Evolutionary conservation across 768 basidiomycete species (phyloP).

Genomic region (Tulasnella sp.): DNA sequence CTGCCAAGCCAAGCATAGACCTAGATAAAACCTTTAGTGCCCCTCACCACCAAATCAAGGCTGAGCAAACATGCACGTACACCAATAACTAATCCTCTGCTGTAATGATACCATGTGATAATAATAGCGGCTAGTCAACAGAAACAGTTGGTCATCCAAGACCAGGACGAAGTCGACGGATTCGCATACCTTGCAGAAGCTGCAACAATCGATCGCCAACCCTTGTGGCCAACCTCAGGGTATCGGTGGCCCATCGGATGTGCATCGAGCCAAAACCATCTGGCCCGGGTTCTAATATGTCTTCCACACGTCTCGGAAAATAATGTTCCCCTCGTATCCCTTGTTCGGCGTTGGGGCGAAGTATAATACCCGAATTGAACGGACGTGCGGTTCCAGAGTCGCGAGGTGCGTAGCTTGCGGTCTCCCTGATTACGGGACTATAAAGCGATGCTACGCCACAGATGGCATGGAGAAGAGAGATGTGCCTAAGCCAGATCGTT

Average conservation of each 20-base stretch:
- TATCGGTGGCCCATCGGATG: neutral
- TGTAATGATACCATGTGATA: constrained; percentile 17
- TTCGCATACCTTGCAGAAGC: constrained; percentile 15
- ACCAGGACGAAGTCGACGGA: neutral
- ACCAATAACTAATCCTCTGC: neutral
- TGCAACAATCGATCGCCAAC: constrained; percentile 9
- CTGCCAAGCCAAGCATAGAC: constrained; percentile 12
- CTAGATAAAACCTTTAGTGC: neutral
- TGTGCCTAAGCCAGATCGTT: neutral
- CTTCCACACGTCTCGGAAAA: neutral
- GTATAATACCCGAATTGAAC: constrained; percentile 4
- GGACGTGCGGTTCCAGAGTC: neutral
- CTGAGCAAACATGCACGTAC: neutral
- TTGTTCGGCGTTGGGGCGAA: neutral
- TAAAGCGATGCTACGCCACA: constrained; percentile 30
- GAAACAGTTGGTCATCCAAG: neutral
- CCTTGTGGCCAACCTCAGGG: neutral
- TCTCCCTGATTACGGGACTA: constrained; percentile 20
- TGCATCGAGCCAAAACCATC: constrained; percentile 1
- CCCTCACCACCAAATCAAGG: neutral
- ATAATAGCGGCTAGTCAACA: constrained; percentile 2
- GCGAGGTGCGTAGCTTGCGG: neutral
- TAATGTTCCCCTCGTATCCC: neutral
- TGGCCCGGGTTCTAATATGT: neutral
- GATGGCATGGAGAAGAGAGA: constrained; percentile 29